Evolutionary conservation across 768 basidiomycete genomes (phyloP).

Genomic region (Rhodosporidiobolus odoratus): DNA sequence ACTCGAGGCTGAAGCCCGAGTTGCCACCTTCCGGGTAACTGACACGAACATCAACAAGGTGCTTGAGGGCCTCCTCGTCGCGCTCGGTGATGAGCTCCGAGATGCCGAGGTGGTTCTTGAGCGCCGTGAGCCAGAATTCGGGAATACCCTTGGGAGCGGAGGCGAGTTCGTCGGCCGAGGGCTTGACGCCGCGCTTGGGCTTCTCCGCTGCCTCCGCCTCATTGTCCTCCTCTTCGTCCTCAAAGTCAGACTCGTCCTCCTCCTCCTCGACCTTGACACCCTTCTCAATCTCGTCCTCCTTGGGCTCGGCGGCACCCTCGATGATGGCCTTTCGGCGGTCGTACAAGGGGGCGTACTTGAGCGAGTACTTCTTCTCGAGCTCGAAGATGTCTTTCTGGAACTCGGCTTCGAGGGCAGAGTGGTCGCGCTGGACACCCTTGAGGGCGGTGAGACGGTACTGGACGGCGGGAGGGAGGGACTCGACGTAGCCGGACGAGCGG

Average conservation of each 20-base stretch:
- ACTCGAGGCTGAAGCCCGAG: constrained; percentile 86
- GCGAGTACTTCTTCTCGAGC: constrained; percentile 77
- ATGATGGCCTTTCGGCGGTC: constrained; percentile 80
- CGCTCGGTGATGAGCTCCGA: constrained; percentile 87
- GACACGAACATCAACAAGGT: constrained; percentile 71
- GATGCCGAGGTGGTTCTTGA: constrained; percentile 82
- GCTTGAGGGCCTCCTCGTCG: constrained; percentile 78
- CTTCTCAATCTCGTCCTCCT: constrained; percentile 71
- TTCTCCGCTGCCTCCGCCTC: constrained; percentile 40
- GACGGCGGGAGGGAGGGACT: constrained; percentile 71
- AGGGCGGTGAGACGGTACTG: constrained; percentile 81
- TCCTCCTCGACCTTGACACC: constrained; percentile 69
- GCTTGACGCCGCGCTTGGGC: constrained; percentile 37
- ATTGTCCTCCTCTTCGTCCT: constrained; percentile 42
- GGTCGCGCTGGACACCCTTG: constrained; percentile 88
- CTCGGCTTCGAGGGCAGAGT: constrained; percentile 82
- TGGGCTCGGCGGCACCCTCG: constrained; percentile 66
- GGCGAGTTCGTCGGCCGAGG: constrained; percentile 43
- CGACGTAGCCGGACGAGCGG: constrained; percentile 90
- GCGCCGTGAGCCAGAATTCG: constrained; percentile 96
- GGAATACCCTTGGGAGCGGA: constrained; percentile 60
- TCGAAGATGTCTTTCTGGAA: constrained; percentile 93
- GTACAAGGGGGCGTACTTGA: constrained; percentile 63
- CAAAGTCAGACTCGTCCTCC: constrained; percentile 52
- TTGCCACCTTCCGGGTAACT: constrained; percentile 66